Percentiles rank a stretch among this genome's conserved stretches.
Conservation (phyloP, 805 yeast species). For the Priceomyces medius region DNA sequence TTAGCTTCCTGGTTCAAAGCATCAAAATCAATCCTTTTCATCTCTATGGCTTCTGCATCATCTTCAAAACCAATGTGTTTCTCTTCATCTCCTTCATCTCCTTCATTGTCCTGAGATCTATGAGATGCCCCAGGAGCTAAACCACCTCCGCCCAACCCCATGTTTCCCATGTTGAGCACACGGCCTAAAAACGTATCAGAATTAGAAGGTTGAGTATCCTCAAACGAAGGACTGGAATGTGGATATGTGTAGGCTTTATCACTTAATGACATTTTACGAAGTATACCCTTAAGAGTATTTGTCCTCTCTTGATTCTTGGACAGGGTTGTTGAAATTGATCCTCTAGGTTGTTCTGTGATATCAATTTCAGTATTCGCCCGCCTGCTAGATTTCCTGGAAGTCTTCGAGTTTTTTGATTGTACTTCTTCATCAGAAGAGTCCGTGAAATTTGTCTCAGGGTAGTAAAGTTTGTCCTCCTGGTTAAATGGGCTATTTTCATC, state of each 20-base stretch:
- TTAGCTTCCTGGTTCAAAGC: constrained; percentile 52
- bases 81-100: constrained; percentile 34
- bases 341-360: constrained; percentile 21
- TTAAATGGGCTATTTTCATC: constrained; percentile 10
- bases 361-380: constrained; percentile 17
- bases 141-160: constrained; percentile 40
- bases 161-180: constrained; percentile 26
- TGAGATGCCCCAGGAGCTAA: constrained; percentile 40
- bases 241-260: constrained; percentile 25
- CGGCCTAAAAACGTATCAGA: constrained; percentile 42
- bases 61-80: constrained; percentile 21
- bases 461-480: constrained; percentile 2
- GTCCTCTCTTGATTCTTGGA: constrained; percentile 10
- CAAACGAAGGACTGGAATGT: constrained; percentile 12
- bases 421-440: constrained; percentile 5
- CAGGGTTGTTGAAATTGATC: constrained; percentile 9
- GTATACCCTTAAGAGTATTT: constrained; percentile 25
- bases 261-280: constrained; percentile 36
- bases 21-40: constrained; percentile 43
- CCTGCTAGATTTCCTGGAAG: constrained; percentile 1
- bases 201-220: constrained; percentile 17
- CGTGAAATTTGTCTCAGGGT: neutral
- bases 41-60: constrained; percentile 41
- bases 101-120: constrained; percentile 12
- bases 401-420: constrained; percentile 11